Evolutionary conservation across 331 rosid species (phyloP).

Genomic region (Ulmus americana): DNA sequence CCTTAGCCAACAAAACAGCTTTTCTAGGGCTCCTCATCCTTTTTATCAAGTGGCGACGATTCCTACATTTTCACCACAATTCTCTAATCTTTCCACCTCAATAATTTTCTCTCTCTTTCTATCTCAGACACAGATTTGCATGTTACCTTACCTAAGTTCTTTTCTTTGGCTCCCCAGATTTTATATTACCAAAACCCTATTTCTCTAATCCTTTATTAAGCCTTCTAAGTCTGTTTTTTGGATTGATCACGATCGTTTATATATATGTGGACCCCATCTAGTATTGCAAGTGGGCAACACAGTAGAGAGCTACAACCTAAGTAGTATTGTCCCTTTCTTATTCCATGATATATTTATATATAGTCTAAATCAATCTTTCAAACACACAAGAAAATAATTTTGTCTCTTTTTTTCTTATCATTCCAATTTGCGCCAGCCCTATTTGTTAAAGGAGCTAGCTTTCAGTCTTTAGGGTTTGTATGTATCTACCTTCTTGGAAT

Average conservation of each 20-base stretch:
- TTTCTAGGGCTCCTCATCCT: conserved; percentile 37
- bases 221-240: background rate
- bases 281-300: conserved; percentile 2
- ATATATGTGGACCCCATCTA: conserved; percentile 1
- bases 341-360: background rate
- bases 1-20: conserved; percentile 46
- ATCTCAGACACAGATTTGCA: conserved; percentile 7
- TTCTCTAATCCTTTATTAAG: background rate
- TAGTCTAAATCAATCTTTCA: conserved; percentile 28
- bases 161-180: background rate
- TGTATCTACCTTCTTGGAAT: conserved; percentile 29
- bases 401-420: conserved; percentile 12
- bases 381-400: conserved; percentile 21
- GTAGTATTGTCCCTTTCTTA: background rate
- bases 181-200: background rate
- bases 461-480: conserved; percentile 3
- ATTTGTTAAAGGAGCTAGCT: background rate
- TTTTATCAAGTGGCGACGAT: conserved; percentile 12
- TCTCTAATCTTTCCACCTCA: conserved; percentile 1
- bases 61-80: conserved; percentile 8
- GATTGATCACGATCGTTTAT: background rate
- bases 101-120: conserved; percentile 18
- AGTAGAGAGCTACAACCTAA: conserved; percentile 7
- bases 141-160: conserved; percentile 1
- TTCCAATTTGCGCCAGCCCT: background rate